Evolutionary conservation across 768 basidiomycete genomes (phyloP).

Genomic region (Myochromella boudieri): DNA sequence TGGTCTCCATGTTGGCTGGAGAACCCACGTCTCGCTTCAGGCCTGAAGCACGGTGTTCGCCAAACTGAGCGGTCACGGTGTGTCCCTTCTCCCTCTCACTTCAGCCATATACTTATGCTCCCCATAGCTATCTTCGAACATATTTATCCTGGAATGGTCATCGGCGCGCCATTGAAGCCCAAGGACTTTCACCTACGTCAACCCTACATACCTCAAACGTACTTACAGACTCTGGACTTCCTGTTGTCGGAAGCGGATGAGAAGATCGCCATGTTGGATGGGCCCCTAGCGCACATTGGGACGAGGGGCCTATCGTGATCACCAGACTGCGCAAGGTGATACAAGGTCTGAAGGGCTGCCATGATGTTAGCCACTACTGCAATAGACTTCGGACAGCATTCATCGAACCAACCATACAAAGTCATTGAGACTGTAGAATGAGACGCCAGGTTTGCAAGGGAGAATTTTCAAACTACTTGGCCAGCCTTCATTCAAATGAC

Average conservation of each 20-base stretch:
- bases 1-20: constrained; percentile 47
- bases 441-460: no score
- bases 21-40: constrained; percentile 48
- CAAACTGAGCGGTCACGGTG: constrained; percentile 40
- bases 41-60: constrained; percentile 48
- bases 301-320: constrained; percentile 49
- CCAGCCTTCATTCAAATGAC: no score
- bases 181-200: constrained; percentile 47
- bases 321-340: constrained; percentile 45
- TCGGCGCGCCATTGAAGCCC: constrained; percentile 47
- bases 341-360: constrained; percentile 32
- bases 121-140: not conserved
- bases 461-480: no score
- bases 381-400: no score
- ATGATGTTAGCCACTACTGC: no score
- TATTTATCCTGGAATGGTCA: constrained; percentile 54
- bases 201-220: constrained; percentile 48
- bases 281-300: constrained; percentile 46
- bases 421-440: no score
- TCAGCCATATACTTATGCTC: not conserved
- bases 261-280: constrained; percentile 51
- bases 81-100: not conserved
- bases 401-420: no score
- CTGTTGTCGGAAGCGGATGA: constrained; percentile 48
- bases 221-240: constrained; percentile 50